phyloP scores from a whole-genome alignment of 106 monocot genomes.

The Triglochin maritima region DNA sequence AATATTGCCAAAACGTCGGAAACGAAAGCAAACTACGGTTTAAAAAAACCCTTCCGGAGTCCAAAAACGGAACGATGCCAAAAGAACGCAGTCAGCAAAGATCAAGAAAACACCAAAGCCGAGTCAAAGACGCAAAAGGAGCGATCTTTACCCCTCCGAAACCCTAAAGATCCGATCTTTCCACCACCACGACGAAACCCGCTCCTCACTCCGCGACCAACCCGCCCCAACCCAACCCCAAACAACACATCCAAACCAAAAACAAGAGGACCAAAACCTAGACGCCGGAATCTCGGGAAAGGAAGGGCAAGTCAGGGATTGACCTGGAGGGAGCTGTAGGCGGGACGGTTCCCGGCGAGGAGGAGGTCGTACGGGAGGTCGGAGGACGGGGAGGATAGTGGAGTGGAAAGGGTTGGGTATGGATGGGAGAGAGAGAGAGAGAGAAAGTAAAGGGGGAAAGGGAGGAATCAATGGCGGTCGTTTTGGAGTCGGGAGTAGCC shows the following conservation, averaged over 20 bases:
- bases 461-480: background rate
- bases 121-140: background rate
- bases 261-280: background rate
- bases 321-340: background rate
- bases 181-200: background rate
- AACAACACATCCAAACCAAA: background rate
- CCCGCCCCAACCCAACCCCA: background rate
- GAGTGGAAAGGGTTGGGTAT: background rate
- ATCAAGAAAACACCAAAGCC: background rate
- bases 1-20: background rate
- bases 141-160: background rate
- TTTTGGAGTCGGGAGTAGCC: slow-evolving; percentile 1
- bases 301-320: background rate
- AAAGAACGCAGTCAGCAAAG: no score
- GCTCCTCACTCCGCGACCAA: background rate
- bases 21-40: background rate
- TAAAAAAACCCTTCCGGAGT: background rate
- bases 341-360: background rate
- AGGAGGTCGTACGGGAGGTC: background rate
- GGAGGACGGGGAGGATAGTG: background rate
- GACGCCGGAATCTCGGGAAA: background rate
- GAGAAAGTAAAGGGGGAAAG: background rate
- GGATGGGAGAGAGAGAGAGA: background rate
- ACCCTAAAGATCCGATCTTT: background rate
- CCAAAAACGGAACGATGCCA: background rate